phyloP scores from a whole-genome alignment of 305 asterid genomes.

The Rubia occidens region DNA sequence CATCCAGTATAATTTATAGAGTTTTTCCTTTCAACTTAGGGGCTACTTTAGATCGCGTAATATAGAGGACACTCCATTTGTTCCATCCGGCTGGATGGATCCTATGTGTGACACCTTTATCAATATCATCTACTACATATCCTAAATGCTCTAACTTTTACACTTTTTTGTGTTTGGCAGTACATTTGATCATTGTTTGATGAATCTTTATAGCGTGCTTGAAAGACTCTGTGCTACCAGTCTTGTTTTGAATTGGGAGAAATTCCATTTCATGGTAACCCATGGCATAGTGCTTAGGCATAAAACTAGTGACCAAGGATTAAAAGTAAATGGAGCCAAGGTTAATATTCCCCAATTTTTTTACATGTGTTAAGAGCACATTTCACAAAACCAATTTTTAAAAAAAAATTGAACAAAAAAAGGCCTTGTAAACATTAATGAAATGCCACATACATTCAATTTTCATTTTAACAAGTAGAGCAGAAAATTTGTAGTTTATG shows the following conservation, averaged over 20 bases:
- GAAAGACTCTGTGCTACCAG: background rate
- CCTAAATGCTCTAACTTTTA: background rate
- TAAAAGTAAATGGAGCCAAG: background rate
- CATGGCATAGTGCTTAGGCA: background rate
- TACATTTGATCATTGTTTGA: no score
- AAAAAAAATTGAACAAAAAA: no score
- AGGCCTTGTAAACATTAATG: background rate
- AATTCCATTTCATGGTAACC: background rate
- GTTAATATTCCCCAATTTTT: background rate
- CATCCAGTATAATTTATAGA: no score
- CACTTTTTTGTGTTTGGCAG: no score
- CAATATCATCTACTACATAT: background rate
- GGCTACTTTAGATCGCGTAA: background rate
- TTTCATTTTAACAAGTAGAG: background rate
- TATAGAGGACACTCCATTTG: background rate
- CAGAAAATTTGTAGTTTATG: slow-evolving; percentile 11
- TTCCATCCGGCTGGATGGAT: background rate
- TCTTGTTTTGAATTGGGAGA: background rate
- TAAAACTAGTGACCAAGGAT: background rate
- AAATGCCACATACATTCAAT: background rate
- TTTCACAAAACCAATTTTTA: background rate
- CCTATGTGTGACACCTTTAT: background rate
- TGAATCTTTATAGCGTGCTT: background rate
- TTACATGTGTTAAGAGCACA: background rate
- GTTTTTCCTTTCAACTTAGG: background rate